Evolutionary conservation across 2,329 filamentous ascomycete species (phyloP).

Genomic region (Fusarium sp.): DNA sequence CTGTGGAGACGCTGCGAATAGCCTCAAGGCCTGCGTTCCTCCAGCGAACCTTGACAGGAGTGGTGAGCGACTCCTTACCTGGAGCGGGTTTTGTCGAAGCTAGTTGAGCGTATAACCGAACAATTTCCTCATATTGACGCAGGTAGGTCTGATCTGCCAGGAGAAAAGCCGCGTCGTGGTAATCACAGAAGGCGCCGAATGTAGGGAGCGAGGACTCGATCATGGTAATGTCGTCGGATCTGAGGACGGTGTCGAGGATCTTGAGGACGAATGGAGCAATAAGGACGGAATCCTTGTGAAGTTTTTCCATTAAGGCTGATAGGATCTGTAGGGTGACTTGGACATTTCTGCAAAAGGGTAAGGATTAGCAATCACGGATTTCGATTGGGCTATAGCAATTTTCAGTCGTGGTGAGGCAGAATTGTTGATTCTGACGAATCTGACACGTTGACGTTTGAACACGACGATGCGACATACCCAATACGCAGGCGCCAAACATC

Average conservation of each 20-base stretch:
- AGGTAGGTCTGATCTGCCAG: slow-evolving; percentile 88
- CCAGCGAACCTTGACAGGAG: slow-evolving; percentile 82
- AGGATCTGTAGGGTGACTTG: slow-evolving; percentile 95
- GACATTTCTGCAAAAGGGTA: slow-evolving; percentile 73
- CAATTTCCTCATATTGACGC: slow-evolving; percentile 82
- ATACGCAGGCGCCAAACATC: slow-evolving; percentile 92
- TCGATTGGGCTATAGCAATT: not conserved
- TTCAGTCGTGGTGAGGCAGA: not conserved
- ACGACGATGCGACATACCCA: slow-evolving; percentile 67
- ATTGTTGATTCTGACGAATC: not conserved
- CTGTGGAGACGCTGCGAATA: slow-evolving; percentile 82
- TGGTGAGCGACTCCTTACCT: slow-evolving; percentile 68
- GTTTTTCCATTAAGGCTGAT: slow-evolving; percentile 90
- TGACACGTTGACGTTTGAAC: slow-evolving; percentile 29
- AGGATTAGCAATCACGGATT: slow-evolving; percentile 12
- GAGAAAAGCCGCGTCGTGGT: slow-evolving; percentile 87
- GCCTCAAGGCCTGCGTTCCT: slow-evolving; percentile 79
- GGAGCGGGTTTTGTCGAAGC: slow-evolving; percentile 71
- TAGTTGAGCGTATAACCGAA: slow-evolving; percentile 81
- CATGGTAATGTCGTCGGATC: slow-evolving; percentile 89
- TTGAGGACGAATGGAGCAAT: slow-evolving; percentile 87
- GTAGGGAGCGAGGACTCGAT: slow-evolving; percentile 89
- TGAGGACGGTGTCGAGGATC: slow-evolving; percentile 84
- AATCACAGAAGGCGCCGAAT: slow-evolving; percentile 87
- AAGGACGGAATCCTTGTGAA: slow-evolving; percentile 87